Conservation (phyloP, 768 basidiomycete species). For the Mycena chlorophos region DNA sequence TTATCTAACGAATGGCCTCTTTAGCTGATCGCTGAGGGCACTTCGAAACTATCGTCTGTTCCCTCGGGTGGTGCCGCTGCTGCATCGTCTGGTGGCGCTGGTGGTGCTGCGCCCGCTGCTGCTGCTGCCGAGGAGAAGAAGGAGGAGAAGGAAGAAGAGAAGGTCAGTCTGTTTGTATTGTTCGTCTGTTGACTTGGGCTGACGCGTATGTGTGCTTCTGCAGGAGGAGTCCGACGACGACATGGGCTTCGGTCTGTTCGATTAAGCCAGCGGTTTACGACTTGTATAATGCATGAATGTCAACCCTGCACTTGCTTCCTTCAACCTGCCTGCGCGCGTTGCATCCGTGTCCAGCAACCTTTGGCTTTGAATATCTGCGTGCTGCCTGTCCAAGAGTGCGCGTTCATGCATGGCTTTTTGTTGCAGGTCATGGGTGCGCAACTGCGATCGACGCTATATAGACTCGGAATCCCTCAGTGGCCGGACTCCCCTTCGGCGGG, state of each 20-base stretch:
- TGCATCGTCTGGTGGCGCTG: constrained; percentile 51
- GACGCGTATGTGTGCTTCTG: constrained; percentile 14
- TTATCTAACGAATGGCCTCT: constrained; percentile 9
- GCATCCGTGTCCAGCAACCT: background rate
- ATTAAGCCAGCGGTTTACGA: constrained; percentile 49
- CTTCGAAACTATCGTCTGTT: constrained; percentile 92
- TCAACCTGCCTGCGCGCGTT: background rate
- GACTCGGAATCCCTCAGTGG: too few relatives aligned
- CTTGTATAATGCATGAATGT: background rate
- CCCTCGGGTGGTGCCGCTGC: constrained; percentile 89
- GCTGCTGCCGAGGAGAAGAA: constrained; percentile 74
- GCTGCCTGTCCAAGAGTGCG: too few relatives aligned
- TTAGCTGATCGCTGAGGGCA: constrained; percentile 90
- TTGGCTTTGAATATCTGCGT: background rate
- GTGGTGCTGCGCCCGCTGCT: constrained; percentile 56
- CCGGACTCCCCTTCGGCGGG: too few relatives aligned
- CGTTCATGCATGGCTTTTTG: too few relatives aligned
- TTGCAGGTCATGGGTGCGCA: too few relatives aligned
- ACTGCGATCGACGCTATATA: too few relatives aligned
- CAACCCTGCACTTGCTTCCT: background rate
- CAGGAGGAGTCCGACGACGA: constrained; percentile 97
- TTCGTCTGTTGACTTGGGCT: constrained; percentile 20
- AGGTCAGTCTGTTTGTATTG: constrained; percentile 47
- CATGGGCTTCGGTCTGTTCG: constrained; percentile 99
- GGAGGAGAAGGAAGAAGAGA: constrained; percentile 89